A percentile compares a stretch with the other conserved stretches of the same genome.
Conservation (phyloP, 768 basidiomycete species). For the Pleurotus tuoliensis region DNA sequence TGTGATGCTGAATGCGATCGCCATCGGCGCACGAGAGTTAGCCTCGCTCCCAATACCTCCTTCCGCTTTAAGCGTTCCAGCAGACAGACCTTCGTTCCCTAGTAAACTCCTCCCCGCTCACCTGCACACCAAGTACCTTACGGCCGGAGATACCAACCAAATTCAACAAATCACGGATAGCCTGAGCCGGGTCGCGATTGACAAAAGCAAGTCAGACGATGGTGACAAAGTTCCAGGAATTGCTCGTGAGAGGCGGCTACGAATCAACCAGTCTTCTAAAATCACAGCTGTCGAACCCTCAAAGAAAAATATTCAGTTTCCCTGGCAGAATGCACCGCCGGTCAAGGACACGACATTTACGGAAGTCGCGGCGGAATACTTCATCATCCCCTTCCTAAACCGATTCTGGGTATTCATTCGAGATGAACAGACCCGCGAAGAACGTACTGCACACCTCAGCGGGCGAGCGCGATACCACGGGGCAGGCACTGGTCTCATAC, state of each 20-base stretch:
- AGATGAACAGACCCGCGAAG: constrained; percentile 76
- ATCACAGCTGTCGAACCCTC: constrained; percentile 39
- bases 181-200: constrained; percentile 61
- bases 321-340: constrained; percentile 4
- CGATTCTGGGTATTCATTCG: constrained; percentile 94
- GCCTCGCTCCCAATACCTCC: constrained; percentile 42
- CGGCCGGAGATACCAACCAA: constrained; percentile 28
- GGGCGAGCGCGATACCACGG: constrained; percentile 59
- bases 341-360: constrained; percentile 43
- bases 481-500: constrained; percentile 77
- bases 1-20: constrained; percentile 81
- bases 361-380: constrained; percentile 79
- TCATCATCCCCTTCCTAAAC: constrained; percentile 86
- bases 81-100: constrained; percentile 56
- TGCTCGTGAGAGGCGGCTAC: constrained; percentile 71
- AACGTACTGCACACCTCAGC: constrained; percentile 56
- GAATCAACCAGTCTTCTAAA: constrained; percentile 47
- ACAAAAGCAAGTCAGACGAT: constrained; percentile 51
- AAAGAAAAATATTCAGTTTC: neutral
- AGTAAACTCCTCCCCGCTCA: constrained; percentile 72
- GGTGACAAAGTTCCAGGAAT: constrained; percentile 57
- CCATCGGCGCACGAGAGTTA: constrained; percentile 82
- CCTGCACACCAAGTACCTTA: constrained; percentile 68
- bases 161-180: constrained; percentile 59
- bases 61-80: constrained; percentile 18